phyloP scores from a whole-genome alignment of 768 basidiomycete species.

The Gymnopilus junonius region DNA sequence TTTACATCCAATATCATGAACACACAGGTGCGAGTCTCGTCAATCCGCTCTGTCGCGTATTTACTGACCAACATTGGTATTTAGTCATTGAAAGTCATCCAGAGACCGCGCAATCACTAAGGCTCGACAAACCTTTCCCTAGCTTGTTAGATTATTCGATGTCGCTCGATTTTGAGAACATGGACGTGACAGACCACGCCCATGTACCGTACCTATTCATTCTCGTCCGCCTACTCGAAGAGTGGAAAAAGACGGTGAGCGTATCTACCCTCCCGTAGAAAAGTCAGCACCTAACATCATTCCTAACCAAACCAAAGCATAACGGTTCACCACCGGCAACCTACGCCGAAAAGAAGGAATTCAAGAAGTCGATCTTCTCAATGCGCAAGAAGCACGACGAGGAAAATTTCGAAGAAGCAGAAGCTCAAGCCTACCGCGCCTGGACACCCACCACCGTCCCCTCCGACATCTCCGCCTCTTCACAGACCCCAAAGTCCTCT shows the following conservation, averaged over 20 bases:
- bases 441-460: slow-evolving; percentile 72
- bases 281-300: background rate
- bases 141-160: slow-evolving; percentile 74
- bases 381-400: slow-evolving; percentile 83
- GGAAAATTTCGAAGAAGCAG: slow-evolving; percentile 97
- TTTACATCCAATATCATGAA: slow-evolving; percentile 89
- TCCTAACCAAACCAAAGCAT: slow-evolving; percentile 51
- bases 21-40: slow-evolving; percentile 66
- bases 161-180: slow-evolving; percentile 69
- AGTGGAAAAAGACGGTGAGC: slow-evolving; percentile 80
- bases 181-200: slow-evolving; percentile 89
- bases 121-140: slow-evolving; percentile 90
- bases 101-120: slow-evolving; percentile 72
- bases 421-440: slow-evolving; percentile 82
- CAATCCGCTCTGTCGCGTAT: background rate
- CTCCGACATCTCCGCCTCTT: slow-evolving; percentile 69
- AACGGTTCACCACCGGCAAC: slow-evolving; percentile 61
- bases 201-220: slow-evolving; percentile 93
- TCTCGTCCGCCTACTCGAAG: slow-evolving; percentile 79
- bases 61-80: background rate
- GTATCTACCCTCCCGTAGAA: background rate
- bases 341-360: slow-evolving; percentile 71
- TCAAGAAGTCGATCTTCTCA: slow-evolving; percentile 67
- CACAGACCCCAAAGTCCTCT: slow-evolving; percentile 54
- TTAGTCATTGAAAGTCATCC: slow-evolving; percentile 90